Base-by-base conservation (phyloP, 495 filamentous ascomycete genomes). In the Penicillium lividum region DNA sequence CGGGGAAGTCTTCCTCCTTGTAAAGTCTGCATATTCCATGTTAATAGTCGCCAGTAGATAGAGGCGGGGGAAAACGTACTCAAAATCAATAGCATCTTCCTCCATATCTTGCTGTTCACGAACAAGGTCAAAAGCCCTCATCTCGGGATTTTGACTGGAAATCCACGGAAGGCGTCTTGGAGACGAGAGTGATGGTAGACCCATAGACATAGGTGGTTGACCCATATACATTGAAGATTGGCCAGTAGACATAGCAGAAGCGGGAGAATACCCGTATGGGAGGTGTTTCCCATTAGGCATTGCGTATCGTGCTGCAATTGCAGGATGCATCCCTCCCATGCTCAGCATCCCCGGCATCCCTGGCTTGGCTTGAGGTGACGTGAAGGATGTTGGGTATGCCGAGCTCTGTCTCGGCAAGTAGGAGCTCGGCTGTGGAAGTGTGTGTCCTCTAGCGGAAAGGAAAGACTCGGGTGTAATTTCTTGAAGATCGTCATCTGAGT, bases 1-100 rank as follows among this genome's bases (percentile, higher is more conserved):
- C 75, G 11, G 67, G 67, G 38, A 69, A 69, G 13, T 71, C 47
- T 22, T 52, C 46, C n/a, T 69, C 63, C 22, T 67, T 57, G 47
- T 71, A 69, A 5, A 48, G 48, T 22, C 63, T 65, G 18, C 7
- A 44, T 13, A 38, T 3, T 11, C 29, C 34, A 8, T 7, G 30
- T 68, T 36, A 58, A 50, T 54, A 61, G 34, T 34, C 13, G 38
- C 38, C 38, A 16, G 38, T 4, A 5, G 2, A 40, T 16, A 40
- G 5, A 49, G 33, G 10, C 31, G 22, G 31, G 33, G 30, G 33
- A n/a, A 40, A 25, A 60, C 50, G 7, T 58, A 66, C 64, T 36
- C 62, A 10, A 68, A 34, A 49, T 68, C 62, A 11, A 55, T 55
- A 6, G 53, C 36, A 3, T 58, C 61, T 22, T 66, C 59, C 13